Evolutionary conservation across 2,329 filamentous ascomycete species (phyloP).

Genomic region (Piedraia hortae): DNA sequence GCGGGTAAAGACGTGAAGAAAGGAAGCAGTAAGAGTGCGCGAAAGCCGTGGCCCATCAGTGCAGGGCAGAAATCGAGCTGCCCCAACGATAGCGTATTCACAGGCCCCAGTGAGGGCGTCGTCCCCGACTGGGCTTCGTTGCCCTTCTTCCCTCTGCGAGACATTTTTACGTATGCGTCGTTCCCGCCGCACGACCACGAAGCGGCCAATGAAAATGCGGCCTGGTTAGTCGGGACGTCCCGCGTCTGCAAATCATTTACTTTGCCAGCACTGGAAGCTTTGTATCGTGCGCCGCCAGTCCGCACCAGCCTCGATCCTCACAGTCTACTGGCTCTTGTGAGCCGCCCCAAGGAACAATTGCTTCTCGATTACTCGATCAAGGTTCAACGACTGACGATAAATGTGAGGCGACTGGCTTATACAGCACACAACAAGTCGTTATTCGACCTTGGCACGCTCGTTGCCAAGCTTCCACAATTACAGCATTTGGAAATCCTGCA

Average conservation of each 20-base stretch:
- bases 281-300: constrained; percentile 11
- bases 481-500: constrained; percentile 46
- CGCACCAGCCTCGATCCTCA: constrained; percentile 9
- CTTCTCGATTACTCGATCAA: constrained; percentile 38
- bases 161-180: constrained; percentile 13
- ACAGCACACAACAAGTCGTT: constrained; percentile 25
- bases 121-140: constrained; percentile 12
- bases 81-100: constrained; percentile 5
- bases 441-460: constrained; percentile 28
- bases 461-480: constrained; percentile 38
- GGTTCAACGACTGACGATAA: constrained; percentile 39
- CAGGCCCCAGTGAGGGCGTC: constrained; percentile 10
- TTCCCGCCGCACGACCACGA: constrained; percentile 6
- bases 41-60: constrained; percentile 1
- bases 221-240: constrained; percentile 12
- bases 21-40: constrained; percentile 1
- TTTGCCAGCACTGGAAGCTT: constrained; percentile 13
- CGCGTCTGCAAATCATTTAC: constrained; percentile 12
- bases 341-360: constrained; percentile 5
- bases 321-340: constrained; percentile 9
- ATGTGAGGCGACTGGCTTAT: constrained; percentile 31
- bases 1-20: constrained; percentile 2
- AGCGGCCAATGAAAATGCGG: constrained; percentile 6
- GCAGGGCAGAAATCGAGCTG: neutral
- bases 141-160: constrained; percentile 11